Conservation (phyloP, 2,329 filamentous ascomycete genomes). For the Neonectria hederae region DNA sequence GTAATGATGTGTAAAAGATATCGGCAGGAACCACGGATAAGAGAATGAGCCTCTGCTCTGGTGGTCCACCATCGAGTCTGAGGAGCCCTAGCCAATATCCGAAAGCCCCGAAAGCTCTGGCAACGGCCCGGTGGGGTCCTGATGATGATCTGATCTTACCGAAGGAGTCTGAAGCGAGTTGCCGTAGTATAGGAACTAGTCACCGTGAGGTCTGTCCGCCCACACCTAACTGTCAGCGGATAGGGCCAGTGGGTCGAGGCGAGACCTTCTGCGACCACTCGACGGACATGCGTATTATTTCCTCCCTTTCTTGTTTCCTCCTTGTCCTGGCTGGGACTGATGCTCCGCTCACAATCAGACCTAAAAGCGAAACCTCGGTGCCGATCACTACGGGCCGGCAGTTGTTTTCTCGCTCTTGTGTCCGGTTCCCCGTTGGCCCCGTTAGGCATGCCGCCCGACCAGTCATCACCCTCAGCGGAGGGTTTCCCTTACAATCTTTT, state of each 20-base stretch:
- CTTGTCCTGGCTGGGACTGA: not conserved
- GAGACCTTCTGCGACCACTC: not conserved
- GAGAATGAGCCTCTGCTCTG: slow-evolving; percentile 17
- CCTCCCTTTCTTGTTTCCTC: not conserved
- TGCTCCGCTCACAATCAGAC: slow-evolving; percentile 4
- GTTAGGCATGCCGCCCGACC: not conserved
- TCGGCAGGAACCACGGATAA: slow-evolving; percentile 28
- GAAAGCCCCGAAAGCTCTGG: slow-evolving; percentile 12
- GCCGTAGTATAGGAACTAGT: not conserved
- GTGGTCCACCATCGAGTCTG: slow-evolving; percentile 1
- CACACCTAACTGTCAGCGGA: not conserved
- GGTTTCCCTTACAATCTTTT: not conserved
- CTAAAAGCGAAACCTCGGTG: not conserved
- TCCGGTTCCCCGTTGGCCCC: not conserved
- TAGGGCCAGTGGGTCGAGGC: not conserved
- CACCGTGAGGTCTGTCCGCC: not conserved
- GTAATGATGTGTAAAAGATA: slow-evolving; percentile 26
- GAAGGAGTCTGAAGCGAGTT: not conserved
- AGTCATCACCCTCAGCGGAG: not conserved
- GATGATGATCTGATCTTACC: slow-evolving; percentile 2
- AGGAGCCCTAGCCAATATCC: slow-evolving; percentile 1
- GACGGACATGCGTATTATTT: not conserved
- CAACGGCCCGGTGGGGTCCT: slow-evolving; percentile 6
- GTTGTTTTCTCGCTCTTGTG: slow-evolving; percentile 1
- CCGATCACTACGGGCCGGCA: slow-evolving; percentile 9